Conservation (phyloP, 164 flowering plant genomes). For the Tinospora cordifolia region DNA sequence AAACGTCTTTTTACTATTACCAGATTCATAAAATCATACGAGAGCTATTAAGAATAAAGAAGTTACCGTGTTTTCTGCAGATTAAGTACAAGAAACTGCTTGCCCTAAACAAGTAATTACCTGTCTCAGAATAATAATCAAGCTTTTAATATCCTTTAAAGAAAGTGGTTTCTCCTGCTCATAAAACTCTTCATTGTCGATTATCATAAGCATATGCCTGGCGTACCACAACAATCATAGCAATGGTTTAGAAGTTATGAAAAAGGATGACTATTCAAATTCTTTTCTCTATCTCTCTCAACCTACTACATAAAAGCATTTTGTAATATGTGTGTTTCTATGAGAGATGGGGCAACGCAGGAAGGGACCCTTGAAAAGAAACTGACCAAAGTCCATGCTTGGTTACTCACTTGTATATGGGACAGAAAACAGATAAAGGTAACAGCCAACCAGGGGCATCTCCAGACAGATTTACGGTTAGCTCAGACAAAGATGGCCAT, state of each 20-base stretch:
- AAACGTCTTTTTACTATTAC: not conserved
- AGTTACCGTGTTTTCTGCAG: not conserved
- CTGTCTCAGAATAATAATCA: slow-evolving; percentile 76
- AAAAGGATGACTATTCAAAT: not conserved
- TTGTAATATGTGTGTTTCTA: too few species aligned
- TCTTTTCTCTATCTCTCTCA: too few species aligned
- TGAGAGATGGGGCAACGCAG: too few species aligned
- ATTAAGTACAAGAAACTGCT: not conserved
- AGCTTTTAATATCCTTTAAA: slow-evolving; percentile 58
- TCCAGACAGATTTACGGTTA: slow-evolving; percentile 41
- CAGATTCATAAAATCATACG: not conserved
- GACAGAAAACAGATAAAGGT: slow-evolving; percentile 90
- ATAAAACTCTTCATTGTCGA: slow-evolving; percentile 95
- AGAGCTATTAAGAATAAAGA: not conserved
- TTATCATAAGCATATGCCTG: slow-evolving; percentile 94
- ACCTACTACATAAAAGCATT: too few species aligned
- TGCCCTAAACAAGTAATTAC: slow-evolving; percentile 23
- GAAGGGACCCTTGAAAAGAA: not conserved
- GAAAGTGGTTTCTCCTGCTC: slow-evolving; percentile 88
- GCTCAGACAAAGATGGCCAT: slow-evolving; percentile 64
- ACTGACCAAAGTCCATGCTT: slow-evolving; percentile 2
- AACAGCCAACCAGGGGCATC: slow-evolving; percentile 89
- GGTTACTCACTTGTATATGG: slow-evolving; percentile 76
- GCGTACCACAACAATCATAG: slow-evolving; percentile 16
- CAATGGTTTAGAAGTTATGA: not conserved